Evolutionary conservation across 495 filamentous ascomycete species (phyloP).

Genomic region (Gamarada debralockiae): DNA sequence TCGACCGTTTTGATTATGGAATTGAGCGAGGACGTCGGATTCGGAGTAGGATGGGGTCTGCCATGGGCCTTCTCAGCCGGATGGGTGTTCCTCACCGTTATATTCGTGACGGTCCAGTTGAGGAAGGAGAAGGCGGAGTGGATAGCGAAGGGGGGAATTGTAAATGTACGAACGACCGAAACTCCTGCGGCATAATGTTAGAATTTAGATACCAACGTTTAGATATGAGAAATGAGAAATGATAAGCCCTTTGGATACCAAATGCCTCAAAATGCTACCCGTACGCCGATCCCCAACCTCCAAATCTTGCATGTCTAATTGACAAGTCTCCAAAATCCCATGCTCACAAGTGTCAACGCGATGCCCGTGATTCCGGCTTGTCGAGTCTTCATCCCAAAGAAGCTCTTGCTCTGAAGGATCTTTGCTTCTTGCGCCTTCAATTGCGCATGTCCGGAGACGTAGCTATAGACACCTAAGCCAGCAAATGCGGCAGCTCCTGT

Average conservation of each 20-base stretch:
- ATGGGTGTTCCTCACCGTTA: conserved; percentile 1
- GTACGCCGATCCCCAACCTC: background rate
- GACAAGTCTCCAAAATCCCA: conserved; percentile 50
- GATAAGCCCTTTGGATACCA: background rate
- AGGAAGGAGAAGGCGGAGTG: conserved; percentile 13
- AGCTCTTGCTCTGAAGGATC: conserved; percentile 66
- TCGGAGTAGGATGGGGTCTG: conserved; percentile 22
- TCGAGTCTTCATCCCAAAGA: conserved; percentile 74
- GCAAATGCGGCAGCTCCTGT: conserved; percentile 80
- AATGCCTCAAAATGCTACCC: background rate
- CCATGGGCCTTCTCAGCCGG: conserved; percentile 8
- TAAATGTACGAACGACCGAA: background rate
- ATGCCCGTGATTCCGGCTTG: conserved; percentile 67
- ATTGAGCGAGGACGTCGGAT: conserved; percentile 13
- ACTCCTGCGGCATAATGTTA: background rate
- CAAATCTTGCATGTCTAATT: conserved; percentile 9
- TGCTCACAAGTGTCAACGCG: conserved; percentile 61
- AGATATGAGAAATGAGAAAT: background rate
- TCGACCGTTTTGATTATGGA: conserved; percentile 15
- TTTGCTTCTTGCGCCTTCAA: conserved; percentile 63
- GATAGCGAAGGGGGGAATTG: conserved; percentile 1
- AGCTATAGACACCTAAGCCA: conserved; percentile 86
- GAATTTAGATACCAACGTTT: conserved; percentile 4
- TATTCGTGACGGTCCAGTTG: conserved; percentile 1
- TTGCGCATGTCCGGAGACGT: conserved; percentile 73